Conservation (phyloP, 768 basidiomycete genomes). For the Trametes villosa region DNA sequence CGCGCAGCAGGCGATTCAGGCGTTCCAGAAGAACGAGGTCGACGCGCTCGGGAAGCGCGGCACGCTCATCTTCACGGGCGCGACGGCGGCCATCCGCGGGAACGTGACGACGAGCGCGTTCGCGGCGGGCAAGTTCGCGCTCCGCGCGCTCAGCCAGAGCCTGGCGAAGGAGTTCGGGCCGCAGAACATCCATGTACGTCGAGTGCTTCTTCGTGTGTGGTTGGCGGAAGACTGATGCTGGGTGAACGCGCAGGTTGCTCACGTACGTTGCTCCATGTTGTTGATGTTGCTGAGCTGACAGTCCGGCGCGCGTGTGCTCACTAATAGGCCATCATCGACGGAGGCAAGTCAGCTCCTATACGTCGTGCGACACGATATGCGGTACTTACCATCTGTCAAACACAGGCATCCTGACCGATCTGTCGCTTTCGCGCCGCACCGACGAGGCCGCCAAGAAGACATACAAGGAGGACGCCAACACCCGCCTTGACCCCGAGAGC, state of each 20-base stretch:
- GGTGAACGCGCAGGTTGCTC: conserved; percentile 51
- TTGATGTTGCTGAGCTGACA: neutral
- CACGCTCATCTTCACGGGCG: conserved; percentile 49
- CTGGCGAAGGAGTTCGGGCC: conserved; percentile 49
- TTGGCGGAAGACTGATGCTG: neutral
- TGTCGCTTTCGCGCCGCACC: conserved; percentile 31
- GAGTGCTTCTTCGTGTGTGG: neutral
- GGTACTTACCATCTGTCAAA: neutral
- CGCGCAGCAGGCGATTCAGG: conserved; percentile 37
- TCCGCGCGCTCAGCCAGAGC: conserved; percentile 48
- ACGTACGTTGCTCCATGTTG: conserved; percentile 48
- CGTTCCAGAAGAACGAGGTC: conserved; percentile 38
- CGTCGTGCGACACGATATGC: neutral
- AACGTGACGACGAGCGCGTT: conserved; percentile 45
- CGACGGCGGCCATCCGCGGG: conserved; percentile 46
- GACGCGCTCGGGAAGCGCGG: conserved; percentile 42
- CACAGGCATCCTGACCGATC: conserved; percentile 44
- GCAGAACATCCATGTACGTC: conserved; percentile 46
- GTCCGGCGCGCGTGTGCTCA: neutral
- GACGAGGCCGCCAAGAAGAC: conserved; percentile 29
- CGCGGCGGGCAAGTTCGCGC: conserved; percentile 45
- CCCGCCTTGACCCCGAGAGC: conserved; percentile 61
- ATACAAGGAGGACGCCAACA: conserved; percentile 51
- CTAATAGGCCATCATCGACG: conserved; percentile 71
- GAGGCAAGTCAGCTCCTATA: conserved; percentile 41